Evolutionary conservation across 2,329 filamentous ascomycete genomes (phyloP).

Genomic region (Dactylellina cionopaga): DNA sequence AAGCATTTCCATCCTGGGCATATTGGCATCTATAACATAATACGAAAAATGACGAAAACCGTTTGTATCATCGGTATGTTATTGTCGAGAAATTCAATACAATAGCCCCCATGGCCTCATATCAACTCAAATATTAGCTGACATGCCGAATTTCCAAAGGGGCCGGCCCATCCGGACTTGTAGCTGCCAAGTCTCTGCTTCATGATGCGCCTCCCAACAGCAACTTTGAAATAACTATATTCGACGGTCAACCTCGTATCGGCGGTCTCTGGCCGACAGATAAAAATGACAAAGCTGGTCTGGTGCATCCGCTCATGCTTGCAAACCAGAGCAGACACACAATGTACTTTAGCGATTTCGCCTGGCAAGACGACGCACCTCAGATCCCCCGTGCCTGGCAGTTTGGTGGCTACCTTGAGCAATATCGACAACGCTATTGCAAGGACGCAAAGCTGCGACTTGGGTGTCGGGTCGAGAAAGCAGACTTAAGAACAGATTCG

Average conservation of each 20-base stretch:
- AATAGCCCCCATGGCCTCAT: background rate
- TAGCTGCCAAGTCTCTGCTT: slow-evolving; percentile 77
- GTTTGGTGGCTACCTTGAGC: slow-evolving; percentile 76
- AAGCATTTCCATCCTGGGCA: too few relatives aligned
- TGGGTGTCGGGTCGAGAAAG: slow-evolving; percentile 64
- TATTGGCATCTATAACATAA: too few relatives aligned
- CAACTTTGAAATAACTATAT: slow-evolving; percentile 74
- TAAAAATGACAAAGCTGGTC: slow-evolving; percentile 65
- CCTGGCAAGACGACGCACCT: slow-evolving; percentile 72
- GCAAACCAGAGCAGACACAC: slow-evolving; percentile 82
- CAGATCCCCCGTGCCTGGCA: slow-evolving; percentile 81
- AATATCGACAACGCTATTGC: slow-evolving; percentile 71
- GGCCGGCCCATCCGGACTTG: slow-evolving; percentile 74
- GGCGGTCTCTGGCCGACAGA: slow-evolving; percentile 80
- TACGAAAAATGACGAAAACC: slow-evolving; percentile 62
- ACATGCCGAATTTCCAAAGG: slow-evolving; percentile 63
- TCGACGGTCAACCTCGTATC: slow-evolving; percentile 72
- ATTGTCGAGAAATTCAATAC: slow-evolving; percentile 41
- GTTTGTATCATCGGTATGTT: slow-evolving; percentile 67
- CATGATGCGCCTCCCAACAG: slow-evolving; percentile 66
- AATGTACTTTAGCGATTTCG: slow-evolving; percentile 75
- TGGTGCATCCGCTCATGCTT: slow-evolving; percentile 74
- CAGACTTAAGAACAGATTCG: slow-evolving; percentile 58
- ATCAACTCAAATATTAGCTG: background rate
- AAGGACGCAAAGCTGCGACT: slow-evolving; percentile 64